phyloP scores from a whole-genome alignment of 768 basidiomycete genomes.

The Kwoniella mangroviensis region DNA sequence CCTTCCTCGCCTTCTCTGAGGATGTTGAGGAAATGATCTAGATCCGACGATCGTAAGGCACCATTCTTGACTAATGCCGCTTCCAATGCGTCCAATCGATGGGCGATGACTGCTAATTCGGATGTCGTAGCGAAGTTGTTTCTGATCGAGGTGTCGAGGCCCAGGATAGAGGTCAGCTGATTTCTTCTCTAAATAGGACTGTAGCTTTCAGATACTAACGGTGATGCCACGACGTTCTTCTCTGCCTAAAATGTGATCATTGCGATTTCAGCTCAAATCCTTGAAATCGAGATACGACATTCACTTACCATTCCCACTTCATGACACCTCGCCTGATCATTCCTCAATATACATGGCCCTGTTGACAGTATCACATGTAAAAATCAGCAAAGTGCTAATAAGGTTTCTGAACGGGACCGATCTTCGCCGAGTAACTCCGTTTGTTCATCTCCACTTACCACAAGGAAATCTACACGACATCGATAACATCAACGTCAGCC shows the following conservation, averaged over 20 bases:
- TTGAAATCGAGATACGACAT: not conserved
- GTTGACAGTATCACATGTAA: not conserved
- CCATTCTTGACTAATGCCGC: conserved; percentile 48
- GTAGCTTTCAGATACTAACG: conserved; percentile 17
- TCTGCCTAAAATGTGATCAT: conserved; percentile 30
- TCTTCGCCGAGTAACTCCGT: not conserved
- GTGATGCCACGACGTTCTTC: conserved; percentile 35
- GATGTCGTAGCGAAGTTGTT: conserved; percentile 43
- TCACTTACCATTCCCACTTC: conserved; percentile 55
- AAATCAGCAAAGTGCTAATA: not conserved
- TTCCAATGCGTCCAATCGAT: conserved; percentile 54
- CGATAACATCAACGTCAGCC: not conserved
- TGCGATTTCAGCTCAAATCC: not conserved
- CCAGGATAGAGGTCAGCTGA: not conserved
- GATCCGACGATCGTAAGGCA: conserved; percentile 42
- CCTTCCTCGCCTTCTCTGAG: conserved; percentile 9
- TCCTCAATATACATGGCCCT: conserved; percentile 52
- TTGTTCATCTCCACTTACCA: conserved; percentile 28
- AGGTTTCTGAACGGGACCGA: not conserved
- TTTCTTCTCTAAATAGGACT: not conserved
- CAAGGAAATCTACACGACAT: conserved; percentile 48
- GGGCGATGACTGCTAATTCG: conserved; percentile 50
- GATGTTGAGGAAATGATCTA: conserved; percentile 46
- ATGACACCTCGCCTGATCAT: conserved; percentile 53
- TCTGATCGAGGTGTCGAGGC: conserved; percentile 15